Conservation (phyloP, 2,329 filamentous ascomycete species). For the Aureobasidium sp. region DNA sequence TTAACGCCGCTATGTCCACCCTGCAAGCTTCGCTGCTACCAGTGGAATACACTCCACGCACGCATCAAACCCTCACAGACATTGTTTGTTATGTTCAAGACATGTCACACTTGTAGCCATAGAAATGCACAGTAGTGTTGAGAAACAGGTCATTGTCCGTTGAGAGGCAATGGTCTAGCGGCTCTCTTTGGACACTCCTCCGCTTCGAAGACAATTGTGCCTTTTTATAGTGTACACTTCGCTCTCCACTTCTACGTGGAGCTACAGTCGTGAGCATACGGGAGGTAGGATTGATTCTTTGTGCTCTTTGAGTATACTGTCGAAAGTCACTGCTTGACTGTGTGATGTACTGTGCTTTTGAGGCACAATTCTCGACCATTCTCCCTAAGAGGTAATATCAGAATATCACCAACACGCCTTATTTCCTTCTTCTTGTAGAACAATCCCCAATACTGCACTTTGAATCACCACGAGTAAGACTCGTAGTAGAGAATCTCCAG, state of each 20-base stretch:
- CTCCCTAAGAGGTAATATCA: not conserved
- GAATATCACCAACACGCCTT: not conserved
- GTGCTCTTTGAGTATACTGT: no score
- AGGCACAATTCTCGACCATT: not conserved
- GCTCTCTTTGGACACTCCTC: no score
- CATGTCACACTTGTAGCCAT: no score
- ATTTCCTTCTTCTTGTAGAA: not conserved
- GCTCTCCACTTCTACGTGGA: not conserved
- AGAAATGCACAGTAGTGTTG: not conserved
- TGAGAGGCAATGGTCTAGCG: no score
- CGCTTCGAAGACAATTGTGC: no score
- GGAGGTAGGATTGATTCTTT: not conserved
- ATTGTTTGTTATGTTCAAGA: no score
- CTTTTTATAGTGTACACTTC: no score
- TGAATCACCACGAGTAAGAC: not conserved
- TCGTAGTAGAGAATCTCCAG: no score
- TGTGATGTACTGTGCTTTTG: not conserved
- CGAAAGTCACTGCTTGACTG: not conserved
- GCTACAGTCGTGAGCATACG: not conserved
- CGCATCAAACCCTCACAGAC: no score
- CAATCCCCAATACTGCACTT: not conserved
- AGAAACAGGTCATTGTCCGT: no score
- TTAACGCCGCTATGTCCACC: not conserved
- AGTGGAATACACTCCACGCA: no score
- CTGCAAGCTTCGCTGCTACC: not conserved